These are phyloP conservation scores for Umbelopsis sp. DNA, from an alignment of 192 early-diverging fungal species.

Conservation along the genomic window DNA sequence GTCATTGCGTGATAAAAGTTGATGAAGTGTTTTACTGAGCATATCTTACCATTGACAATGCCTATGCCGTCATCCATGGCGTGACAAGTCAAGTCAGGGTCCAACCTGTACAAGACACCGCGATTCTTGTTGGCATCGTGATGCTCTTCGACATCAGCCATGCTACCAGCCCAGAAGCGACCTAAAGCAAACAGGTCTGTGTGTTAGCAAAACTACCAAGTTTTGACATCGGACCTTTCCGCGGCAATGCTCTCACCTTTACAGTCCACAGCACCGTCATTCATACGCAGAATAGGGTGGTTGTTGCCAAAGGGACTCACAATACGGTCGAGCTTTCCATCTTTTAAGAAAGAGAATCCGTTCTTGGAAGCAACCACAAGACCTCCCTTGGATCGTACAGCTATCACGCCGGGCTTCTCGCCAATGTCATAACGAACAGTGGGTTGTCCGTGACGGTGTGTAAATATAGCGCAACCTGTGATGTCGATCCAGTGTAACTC, in stretches of 20 bases:
- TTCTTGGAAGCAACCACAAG: conserved; percentile 11
- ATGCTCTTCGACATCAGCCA: conserved; percentile 10
- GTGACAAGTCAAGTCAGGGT: conserved; percentile 1
- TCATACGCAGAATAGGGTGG: conserved; percentile 18
- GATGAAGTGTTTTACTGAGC: neutral
- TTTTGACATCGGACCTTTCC: too few relatives aligned
- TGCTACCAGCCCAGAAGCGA: conserved; percentile 21
- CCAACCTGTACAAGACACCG: neutral
- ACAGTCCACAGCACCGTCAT: conserved; percentile 11
- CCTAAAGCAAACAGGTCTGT: neutral
- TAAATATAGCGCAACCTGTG: conserved; percentile 11
- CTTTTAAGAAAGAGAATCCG: neutral
- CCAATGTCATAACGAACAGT: conserved; percentile 10
- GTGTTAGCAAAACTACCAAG: neutral
- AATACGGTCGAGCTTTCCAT: conserved; percentile 1
- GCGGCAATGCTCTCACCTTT: neutral
- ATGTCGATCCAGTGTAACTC: conserved; percentile 18
- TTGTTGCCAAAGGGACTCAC: conserved; percentile 6
- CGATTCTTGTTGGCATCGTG: conserved; percentile 13
- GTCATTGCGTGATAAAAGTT: neutral
- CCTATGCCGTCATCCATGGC: conserved; percentile 9
- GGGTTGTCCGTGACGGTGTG: neutral
- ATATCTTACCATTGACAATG: conserved; percentile 18
- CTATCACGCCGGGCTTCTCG: conserved; percentile 11
- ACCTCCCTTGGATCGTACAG: neutral